phyloP scores from a whole-genome alignment of 345 rosid genomes.

The Gossypium mustelinum region DNA sequence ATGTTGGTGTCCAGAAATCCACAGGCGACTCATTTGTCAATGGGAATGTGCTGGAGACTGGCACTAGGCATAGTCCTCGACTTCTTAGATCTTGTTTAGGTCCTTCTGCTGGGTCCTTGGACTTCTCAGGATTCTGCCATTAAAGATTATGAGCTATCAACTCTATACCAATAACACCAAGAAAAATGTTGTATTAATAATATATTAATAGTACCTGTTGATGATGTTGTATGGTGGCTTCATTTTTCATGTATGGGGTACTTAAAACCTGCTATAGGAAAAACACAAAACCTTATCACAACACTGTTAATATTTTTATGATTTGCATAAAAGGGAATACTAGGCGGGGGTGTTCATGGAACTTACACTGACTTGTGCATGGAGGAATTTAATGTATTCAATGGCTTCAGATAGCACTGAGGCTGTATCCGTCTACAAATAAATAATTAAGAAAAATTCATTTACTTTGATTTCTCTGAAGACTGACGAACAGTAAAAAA shows the following conservation, averaged over 20 bases:
- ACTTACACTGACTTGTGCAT: slow-evolving; percentile 87
- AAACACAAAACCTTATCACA: neutral
- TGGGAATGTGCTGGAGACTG: slow-evolving; percentile 85
- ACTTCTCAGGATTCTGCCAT: slow-evolving; percentile 49
- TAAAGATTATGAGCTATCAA: slow-evolving; percentile 5
- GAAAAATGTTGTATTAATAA: neutral
- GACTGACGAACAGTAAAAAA: slow-evolving; percentile 13
- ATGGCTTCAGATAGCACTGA: slow-evolving; percentile 98
- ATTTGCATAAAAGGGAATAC: neutral
- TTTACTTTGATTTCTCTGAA: no score
- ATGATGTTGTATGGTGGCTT: slow-evolving; percentile 72
- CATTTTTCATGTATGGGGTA: slow-evolving; percentile 92
- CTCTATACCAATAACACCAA: neutral
- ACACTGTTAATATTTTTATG: neutral
- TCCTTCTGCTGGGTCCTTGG: slow-evolving; percentile 56
- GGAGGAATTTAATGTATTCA: slow-evolving; percentile 95
- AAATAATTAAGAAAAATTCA: slow-evolving; percentile 9
- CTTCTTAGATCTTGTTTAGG: slow-evolving; percentile 83
- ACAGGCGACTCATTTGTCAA: slow-evolving; percentile 76
- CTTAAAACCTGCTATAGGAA: slow-evolving; percentile 58
- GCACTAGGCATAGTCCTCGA: slow-evolving; percentile 86
- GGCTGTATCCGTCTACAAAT: slow-evolving; percentile 94
- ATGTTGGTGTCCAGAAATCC: slow-evolving; percentile 94
- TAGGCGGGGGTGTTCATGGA: slow-evolving; percentile 12
- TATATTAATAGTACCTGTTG: slow-evolving; percentile 47